Evolutionary conservation across 2,329 filamentous ascomycete genomes (phyloP), one percentile per base, ranked within the genome.

Genomic region (Akanthomyces lecanii): DNA sequence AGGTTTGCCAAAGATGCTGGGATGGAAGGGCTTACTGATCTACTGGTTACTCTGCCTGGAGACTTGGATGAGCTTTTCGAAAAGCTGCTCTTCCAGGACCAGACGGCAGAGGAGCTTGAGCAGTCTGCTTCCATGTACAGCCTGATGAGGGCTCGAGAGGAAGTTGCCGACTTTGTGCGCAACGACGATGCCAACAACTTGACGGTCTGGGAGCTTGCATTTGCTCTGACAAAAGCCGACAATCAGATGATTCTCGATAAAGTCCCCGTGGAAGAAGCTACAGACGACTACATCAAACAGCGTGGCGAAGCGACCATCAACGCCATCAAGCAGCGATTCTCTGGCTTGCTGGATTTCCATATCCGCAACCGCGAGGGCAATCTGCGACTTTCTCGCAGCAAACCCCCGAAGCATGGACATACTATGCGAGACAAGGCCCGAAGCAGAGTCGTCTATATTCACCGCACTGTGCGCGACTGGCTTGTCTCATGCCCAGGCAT

Each of bases 391-490:
- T 38, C 33, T 1, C 62, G 57, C 42, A 54, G 61, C 8, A 60
- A 64, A 11, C 11, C 55, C 14, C 4, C 21, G n/a, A 66, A 69
- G 30, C 33, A 38, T 38, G 47, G 23, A 11, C 2, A 8, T 2
- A 25, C 40, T 1, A 21, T 18, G 47, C 48, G 58, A 3, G 58
- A 47, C 25, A 36, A 28, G 16, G 58, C 58, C 16, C 18, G 58
- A 10, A 38, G 48, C 58, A 21, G 58, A 1, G 66, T 75, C 42
- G 72, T 70, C 4, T 75, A 74, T 36, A 69, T 75, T 14, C 73
- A 75, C 50, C 70, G 73, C 4, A 75, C 73, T 0, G 71, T 75
- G 7, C 69, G 72, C 4, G 73, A 75, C 65, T 75, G 71, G 69
- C 62, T 75, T 7, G 70, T 74, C 54, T 64, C 66, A 6, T 57